phyloP scores from a whole-genome alignment of 805 yeast genomes.

The Starmerella ratchasimensis region DNA sequence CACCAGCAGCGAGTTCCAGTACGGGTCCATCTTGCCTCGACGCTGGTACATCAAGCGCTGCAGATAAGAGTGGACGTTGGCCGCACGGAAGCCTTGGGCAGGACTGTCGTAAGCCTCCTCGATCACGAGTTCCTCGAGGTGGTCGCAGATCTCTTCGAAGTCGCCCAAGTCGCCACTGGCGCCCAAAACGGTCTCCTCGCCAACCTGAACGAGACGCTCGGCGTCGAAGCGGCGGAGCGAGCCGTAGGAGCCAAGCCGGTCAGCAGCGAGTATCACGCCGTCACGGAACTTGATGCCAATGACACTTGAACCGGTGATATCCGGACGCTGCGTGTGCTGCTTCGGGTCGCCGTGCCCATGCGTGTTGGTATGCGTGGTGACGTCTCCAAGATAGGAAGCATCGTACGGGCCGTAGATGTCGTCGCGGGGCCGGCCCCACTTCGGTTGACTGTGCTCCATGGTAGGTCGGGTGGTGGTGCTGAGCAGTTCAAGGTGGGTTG shows the following conservation, averaged over 20 bases:
- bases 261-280: conserved; percentile 92
- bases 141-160: conserved; percentile 65
- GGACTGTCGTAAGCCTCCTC: conserved; percentile 60
- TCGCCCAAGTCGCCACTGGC: conserved; percentile 91
- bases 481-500: background rate
- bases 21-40: conserved; percentile 86
- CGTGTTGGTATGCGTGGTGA: conserved; percentile 32
- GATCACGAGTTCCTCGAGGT: conserved; percentile 63
- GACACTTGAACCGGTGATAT: conserved; percentile 93
- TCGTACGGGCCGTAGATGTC: conserved; percentile 69
- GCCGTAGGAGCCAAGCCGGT: conserved; percentile 82
- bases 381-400: conserved; percentile 46
- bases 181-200: conserved; percentile 78
- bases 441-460: conserved; percentile 91
- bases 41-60: conserved; percentile 73
- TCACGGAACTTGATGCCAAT: conserved; percentile 77
- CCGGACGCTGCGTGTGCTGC: conserved; percentile 84
- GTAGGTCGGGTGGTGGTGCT: background rate
- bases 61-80: conserved; percentile 76
- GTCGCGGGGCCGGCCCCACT: conserved; percentile 92
- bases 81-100: conserved; percentile 55
- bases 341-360: conserved; percentile 45
- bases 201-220: conserved; percentile 76
- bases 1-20: conserved; percentile 88
- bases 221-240: conserved; percentile 76